These are phyloP conservation scores for Dichotomopilus funicola DNA, from an alignment of 2,329 filamentous ascomycete genomes.

Conservation along the genomic window DNA sequence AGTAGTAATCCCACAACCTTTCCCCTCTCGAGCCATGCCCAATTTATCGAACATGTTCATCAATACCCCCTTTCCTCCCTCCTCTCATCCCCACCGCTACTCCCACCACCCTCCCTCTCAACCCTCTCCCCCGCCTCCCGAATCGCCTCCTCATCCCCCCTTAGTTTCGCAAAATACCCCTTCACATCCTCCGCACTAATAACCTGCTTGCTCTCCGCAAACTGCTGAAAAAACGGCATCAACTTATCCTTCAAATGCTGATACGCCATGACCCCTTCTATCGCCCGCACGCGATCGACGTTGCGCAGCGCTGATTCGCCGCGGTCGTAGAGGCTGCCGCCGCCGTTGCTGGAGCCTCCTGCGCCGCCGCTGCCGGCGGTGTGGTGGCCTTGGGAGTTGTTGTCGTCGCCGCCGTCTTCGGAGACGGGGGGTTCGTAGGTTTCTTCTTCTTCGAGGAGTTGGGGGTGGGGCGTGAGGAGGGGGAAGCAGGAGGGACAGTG, in stretches of 20 bases:
- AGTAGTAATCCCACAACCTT: too few relatives aligned
- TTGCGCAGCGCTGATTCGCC: conserved; percentile 89
- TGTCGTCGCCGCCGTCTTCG: conserved; percentile 50
- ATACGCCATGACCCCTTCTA: conserved; percentile 97
- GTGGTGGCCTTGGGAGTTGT: conserved; percentile 27
- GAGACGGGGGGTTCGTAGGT: conserved; percentile 89
- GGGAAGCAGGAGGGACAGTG: conserved; percentile 76
- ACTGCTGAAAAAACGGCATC: conserved; percentile 90
- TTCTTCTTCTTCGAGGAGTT: conserved; percentile 91
- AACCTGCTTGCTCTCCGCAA: conserved; percentile 81
- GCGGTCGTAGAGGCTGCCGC: conserved; percentile 78
- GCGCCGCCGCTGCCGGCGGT: conserved; percentile 47
- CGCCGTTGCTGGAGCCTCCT: conserved; percentile 49
- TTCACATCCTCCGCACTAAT: conserved; percentile 96
- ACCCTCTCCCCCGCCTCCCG: conserved; percentile 53
- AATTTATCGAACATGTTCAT: neutral
- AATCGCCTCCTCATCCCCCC: conserved; percentile 76
- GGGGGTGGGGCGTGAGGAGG: conserved; percentile 60
- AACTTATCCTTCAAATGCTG: conserved; percentile 93
- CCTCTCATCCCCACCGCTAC: conserved; percentile 32
- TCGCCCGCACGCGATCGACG: conserved; percentile 85
- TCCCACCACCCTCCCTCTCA: conserved; percentile 41
- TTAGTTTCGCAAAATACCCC: conserved; percentile 86
- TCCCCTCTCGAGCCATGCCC: too few relatives aligned
- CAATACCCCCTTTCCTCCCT: conserved; percentile 2